Base-by-base conservation (phyloP, 2,329 filamentous ascomycete species). In the Sodiomyces alkalinus region DNA sequence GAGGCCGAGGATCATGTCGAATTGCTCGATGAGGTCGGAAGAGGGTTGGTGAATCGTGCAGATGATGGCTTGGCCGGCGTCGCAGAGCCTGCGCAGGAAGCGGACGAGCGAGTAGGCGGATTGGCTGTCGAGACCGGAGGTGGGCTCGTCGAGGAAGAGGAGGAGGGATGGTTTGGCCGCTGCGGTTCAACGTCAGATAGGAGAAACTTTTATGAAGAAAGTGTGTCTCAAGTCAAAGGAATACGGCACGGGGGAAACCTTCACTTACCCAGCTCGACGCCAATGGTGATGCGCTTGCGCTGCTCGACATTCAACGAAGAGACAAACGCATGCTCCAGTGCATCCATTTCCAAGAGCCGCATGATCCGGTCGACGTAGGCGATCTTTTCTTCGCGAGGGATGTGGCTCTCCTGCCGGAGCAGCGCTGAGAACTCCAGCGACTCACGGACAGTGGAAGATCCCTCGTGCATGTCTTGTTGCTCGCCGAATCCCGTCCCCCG, bases 1-100 rank as follows among this genome's bases (percentile, higher is more conserved):
- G 18, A 81, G 58, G 2, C 73, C 71, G 2, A 82, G 60, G 12
- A 81, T 69, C 64, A 77, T 77, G 45, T 81, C 76, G 48, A 82
- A 82, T 42, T 80, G 64, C 42, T 75, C 68, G 7, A 71, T 71
- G 9, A 69, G 57, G 32, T 59, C 67, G 8, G 60, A 55, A 1
- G 70, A 63, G 1, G 78, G 58, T 41, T 78, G 77, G 47, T 70
- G 70, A 30, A 78, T 45, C 44, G 77, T 78, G 4, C 70, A 62
- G 4, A 78, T 58, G 31, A 79, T 75, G 0, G 68, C 73, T 44
- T 64, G 74, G 0, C 74, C 73, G 1, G 66, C 67, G 36, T 77
- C 72, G 10, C 64, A 70, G 44, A 64, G 49, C 4, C 51, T 49
- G 19, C 53, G 46, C 12, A 66, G 41, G 26, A 60, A 49, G 4